Base-by-base conservation (phyloP, 2,329 filamentous ascomycete species). In the Mariannaea sp. region DNA sequence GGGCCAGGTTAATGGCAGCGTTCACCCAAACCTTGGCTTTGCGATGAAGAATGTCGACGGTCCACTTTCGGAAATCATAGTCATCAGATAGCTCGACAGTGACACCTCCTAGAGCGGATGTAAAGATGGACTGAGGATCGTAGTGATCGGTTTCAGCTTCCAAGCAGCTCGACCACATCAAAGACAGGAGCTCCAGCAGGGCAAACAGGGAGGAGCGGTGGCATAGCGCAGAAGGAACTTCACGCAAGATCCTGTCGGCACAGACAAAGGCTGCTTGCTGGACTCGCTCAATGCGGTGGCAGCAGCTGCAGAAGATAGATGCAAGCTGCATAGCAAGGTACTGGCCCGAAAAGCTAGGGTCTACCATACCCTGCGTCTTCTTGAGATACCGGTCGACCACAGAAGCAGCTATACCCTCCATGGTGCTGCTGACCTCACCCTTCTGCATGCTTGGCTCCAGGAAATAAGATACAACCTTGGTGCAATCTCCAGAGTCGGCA, bases 111-210 rank as follows among this genome's bases (percentile, higher is more conserved):
- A 89, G 84, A 2, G 80, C 74, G 1, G 92, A 97, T 4, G 80
- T 85, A 69, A 96, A 95, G 3, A 83, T 86, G 4, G 92, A 89
- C 56, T 87, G 86, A 74, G 92, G 95, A 46, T 91, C 86, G 66
- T 97, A 99, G 66, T 95, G 86, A 64, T 99, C 93, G 0, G 92
- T 92, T 70, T 99, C 94, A 10, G 89, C 89, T 70, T 99, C 93
- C 13, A 99, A 78, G 68, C 94, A 99, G 67, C 92, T 93, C 41
- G 85, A 85, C 93, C 93, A 99, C 87, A 99, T 92, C 22, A 99
- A 82, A 3, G 91, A 93, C 14, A 99, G 77, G 4, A 99, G 81
- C 70, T 99, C 95, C 8, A 99, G 79, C 13, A 99, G 79, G 2
- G 93, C 92, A 73, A 97, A 99, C 0, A 99, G 78, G 1, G 95